Evolutionary conservation across 345 rosid genomes (phyloP), one percentile per base, ranked within the genome.

Genomic region (Eutrema yunnanense): DNA sequence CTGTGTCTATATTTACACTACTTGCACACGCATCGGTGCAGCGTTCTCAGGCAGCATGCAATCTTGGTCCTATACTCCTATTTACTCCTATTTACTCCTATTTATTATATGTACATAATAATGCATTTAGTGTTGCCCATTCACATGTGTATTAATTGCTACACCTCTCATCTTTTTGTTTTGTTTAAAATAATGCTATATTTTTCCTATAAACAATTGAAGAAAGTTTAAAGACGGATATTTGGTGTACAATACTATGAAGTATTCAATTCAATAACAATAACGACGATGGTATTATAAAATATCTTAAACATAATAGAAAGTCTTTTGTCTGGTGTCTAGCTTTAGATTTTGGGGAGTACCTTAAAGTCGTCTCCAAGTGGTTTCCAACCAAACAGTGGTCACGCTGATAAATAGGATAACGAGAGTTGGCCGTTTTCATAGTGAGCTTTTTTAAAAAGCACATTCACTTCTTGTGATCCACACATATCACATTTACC

Each of bases 361-460:
- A 74, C 61, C 34, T 50, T 67, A 67, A 74, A 74, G 62, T 67
- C 62, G 43, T 22, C 40, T 50, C 9, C 7, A 22, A 74, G 78
- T 66, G 73, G 19, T 66, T 40, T 74, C 73, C 78, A 74, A 73
- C 73, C 33, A 66, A 66, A 66, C 54, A 58, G 78, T 67, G 73
- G 62, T 67, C 73, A 74, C 62, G 36, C 49, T 22, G 26, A 22
- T 49, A 1, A 30, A 16, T 49, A 40, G 49, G 51, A 66, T 57
- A 74, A 32, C 67, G 46, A 74, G 67, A 8, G 16, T 65, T 10
- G 72, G 44, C 52, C 59, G 43, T 30, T 57, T 49, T 58, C 61
- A 65, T 37, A 16, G 37, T 8, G 38, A 46, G 12, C 65, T 4
- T 55, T 11, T 57, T 16, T 2, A 44, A 43, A 63, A 63, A 33